Base-by-base conservation (phyloP, 768 basidiomycete genomes). In the Rhodotorula paludigena region DNA sequence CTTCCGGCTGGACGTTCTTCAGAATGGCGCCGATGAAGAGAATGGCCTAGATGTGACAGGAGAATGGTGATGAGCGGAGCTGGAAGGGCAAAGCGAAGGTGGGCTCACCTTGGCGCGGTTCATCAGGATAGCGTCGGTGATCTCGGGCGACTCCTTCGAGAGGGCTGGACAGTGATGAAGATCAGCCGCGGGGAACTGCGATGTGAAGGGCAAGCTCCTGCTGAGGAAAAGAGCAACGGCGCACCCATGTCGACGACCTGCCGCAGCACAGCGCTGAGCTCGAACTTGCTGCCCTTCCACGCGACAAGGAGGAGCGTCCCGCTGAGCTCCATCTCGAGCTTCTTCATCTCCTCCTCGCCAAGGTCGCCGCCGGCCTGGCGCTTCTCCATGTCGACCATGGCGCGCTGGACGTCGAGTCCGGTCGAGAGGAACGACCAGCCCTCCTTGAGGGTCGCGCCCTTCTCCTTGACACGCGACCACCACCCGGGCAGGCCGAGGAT, bases 401-500 rank as follows among this genome's bases (percentile, higher is more conserved):
- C 81, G 60, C 86, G 83, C 72, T 87, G 87, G 32, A 90, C 92
- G 71, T 86, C 87, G 72, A 89, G 76, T 87, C 94, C 94, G 82
- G 90, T 92, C 42, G 91, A 90, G 66, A 98, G 88, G 67, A 98
- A 88, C 23, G 92, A 92, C 89, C 91, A 98, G 0, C 92, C 89
- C 73, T 99, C 96, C 78, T 98, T 98, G 35, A 92, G 88, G 59
- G 71, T 74, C 49, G 63, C 64, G 36, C 91, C 92, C 78, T 92
- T 93, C 80, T 99, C 96, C 80, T 94, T 98, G 75, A 99, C 78
- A 41, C 89, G 85, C 39, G 92, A 89, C 80, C 90, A 92, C 81
- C 96, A 94, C 25, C 92, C 93, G 12, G 88, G 87, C 42, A 59
- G 60, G 63, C 45, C 67, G 58, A 68, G 72, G 23, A 74, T 49